Conservation (phyloP, 768 basidiomycete species). For the Termitomyces sp. region DNA sequence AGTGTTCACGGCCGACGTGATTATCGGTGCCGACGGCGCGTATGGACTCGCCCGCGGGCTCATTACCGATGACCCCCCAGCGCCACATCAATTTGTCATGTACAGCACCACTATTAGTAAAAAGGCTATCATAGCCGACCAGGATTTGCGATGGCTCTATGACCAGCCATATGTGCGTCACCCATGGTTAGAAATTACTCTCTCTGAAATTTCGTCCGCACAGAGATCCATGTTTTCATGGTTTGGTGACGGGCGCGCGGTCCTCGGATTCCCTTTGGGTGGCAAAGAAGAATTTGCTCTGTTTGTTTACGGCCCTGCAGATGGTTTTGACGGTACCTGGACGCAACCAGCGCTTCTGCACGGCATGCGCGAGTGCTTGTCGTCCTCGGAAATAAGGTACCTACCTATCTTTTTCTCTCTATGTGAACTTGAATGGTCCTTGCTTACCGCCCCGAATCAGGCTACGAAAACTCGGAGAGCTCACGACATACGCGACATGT, state of each 20-base stretch:
- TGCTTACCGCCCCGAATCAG: not conserved
- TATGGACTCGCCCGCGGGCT: constrained; percentile 1
- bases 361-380: constrained; percentile 24
- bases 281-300: constrained; percentile 24
- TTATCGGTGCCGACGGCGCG: constrained; percentile 55
- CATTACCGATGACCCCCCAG: constrained; percentile 16
- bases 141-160: constrained; percentile 28
- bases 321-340: constrained; percentile 23
- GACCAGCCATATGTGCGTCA: constrained; percentile 18
- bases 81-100: constrained; percentile 24
- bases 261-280: constrained; percentile 30
- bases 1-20: constrained; percentile 38
- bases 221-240: constrained; percentile 27
- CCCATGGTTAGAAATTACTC: not conserved
- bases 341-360: constrained; percentile 23
- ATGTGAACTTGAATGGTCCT: not conserved
- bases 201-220: not conserved
- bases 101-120: constrained; percentile 41
- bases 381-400: constrained; percentile 33
- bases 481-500: constrained; percentile 27
- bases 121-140: constrained; percentile 32
- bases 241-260: constrained; percentile 27
- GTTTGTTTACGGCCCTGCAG: constrained; percentile 23
- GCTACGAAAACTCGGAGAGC: constrained; percentile 15
- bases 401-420: not conserved